Evolutionary conservation across 768 basidiomycete genomes (phyloP).

Genomic region (Lentinula detonsa): DNA sequence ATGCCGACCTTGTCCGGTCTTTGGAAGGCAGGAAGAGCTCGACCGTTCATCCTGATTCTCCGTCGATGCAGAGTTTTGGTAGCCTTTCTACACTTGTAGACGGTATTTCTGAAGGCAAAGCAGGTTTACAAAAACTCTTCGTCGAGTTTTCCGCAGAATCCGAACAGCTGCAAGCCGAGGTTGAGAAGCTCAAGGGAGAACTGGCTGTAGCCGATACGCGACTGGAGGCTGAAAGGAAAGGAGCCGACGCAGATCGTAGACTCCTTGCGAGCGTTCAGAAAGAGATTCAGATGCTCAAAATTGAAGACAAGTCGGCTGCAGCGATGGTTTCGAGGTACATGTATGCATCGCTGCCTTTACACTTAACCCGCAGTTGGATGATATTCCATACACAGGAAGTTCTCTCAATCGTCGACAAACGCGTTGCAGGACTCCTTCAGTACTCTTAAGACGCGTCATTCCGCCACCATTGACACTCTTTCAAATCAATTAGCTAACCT

Average conservation of each 20-base stretch:
- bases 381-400: slow-evolving; percentile 48
- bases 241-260: slow-evolving; percentile 32
- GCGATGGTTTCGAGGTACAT: slow-evolving; percentile 85
- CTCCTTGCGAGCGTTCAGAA: slow-evolving; percentile 40
- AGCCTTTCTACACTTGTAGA: slow-evolving; percentile 21
- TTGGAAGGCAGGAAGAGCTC: slow-evolving; percentile 40
- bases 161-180: slow-evolving; percentile 37
- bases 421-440: slow-evolving; percentile 56
- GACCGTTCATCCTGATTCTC: neutral
- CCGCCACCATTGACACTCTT: slow-evolving; percentile 53
- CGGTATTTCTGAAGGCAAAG: slow-evolving; percentile 42
- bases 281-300: slow-evolving; percentile 47
- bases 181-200: slow-evolving; percentile 35
- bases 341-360: slow-evolving; percentile 32
- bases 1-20: slow-evolving; percentile 66
- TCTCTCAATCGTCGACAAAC: slow-evolving; percentile 72
- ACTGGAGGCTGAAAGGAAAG: slow-evolving; percentile 39
- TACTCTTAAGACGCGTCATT: slow-evolving; percentile 54
- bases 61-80: neutral
- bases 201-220: slow-evolving; percentile 34
- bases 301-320: slow-evolving; percentile 71
- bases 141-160: slow-evolving; percentile 44
- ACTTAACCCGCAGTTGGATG: neutral
- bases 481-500: slow-evolving; percentile 41
- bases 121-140: slow-evolving; percentile 40